A percentile compares a stretch with the other conserved stretches of the same genome.
These are phyloP conservation scores for Saccharomycopsis sp. DNA, from an alignment of 805 yeast genomes.

Conservation along the genomic window DNA sequence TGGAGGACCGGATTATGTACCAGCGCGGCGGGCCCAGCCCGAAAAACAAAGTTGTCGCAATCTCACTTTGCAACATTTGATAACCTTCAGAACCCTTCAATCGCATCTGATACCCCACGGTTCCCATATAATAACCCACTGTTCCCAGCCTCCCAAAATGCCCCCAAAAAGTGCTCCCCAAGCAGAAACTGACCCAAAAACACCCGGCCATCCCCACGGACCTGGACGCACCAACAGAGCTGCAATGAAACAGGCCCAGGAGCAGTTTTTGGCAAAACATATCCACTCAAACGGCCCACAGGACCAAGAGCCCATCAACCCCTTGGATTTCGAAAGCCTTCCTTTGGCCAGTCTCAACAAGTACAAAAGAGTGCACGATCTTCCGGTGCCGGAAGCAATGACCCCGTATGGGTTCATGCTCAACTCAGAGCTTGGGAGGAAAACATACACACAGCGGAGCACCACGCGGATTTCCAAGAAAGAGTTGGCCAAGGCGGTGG, in stretches of 20 bases:
- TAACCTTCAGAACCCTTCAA: too few species aligned
- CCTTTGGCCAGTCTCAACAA: constrained; percentile 59
- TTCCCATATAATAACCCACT: too few species aligned
- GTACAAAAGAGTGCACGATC: constrained; percentile 55
- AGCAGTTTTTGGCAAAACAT: constrained; percentile 58
- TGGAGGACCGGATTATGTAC: too few species aligned
- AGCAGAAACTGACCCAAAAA: neutral
- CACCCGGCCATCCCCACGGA: neutral
- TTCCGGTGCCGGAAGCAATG: constrained; percentile 52
- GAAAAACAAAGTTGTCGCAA: too few species aligned
- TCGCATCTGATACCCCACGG: too few species aligned
- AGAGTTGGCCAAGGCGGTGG: constrained; percentile 54
- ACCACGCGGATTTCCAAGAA: constrained; percentile 45
- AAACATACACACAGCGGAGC: constrained; percentile 38
- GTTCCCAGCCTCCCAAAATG: too few species aligned
- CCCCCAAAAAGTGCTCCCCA: neutral
- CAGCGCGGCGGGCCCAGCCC: too few species aligned
- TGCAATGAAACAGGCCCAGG: constrained; percentile 62
- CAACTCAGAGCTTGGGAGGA: constrained; percentile 66
- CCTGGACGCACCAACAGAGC: constrained; percentile 30
- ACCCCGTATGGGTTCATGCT: constrained; percentile 65
- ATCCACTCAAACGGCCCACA: constrained; percentile 70
- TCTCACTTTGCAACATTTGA: too few species aligned
- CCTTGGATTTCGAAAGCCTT: constrained; percentile 62
- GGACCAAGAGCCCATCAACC: constrained; percentile 43